Base-by-base conservation (phyloP, 495 filamentous ascomycete genomes). In the Chaetomidium leptoderma region DNA sequence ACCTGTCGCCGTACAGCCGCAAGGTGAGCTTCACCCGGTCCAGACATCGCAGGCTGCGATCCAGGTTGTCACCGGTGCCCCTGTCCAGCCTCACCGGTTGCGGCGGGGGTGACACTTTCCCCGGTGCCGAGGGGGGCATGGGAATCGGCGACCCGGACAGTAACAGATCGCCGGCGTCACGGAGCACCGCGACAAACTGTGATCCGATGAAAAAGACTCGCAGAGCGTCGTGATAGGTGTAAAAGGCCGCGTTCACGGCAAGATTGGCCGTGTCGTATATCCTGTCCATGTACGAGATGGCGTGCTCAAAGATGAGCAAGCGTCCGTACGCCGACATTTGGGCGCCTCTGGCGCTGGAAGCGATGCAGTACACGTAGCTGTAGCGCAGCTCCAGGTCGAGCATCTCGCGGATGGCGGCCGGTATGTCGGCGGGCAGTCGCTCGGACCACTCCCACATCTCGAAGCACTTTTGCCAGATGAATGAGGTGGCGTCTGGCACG, bases 351-450 rank as follows among this genome's bases (percentile, higher is more conserved):
- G 84, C 80, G 23, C 84, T 86, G 1, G 90, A 88, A 2, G 90
- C 89, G 9, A 95, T 75, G 54, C 90, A 85, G 69, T 93, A 88
- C 44, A 95, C 83, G 57, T 85, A 91, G 61, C 86, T 89, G 70
- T 93, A 97, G 11, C 91, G 78, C 53, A 90, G 70, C 70, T 97
- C 92, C 16, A 93, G 79, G 50, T 89, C 83, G 58, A 95, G 87
- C 57, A 89, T 80, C 35, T 86, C 80, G 14, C 82, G 79, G 60
- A 88, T 82, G 57, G 77, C 77, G 3, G 74, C 67, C 11, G 83
- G 79, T 6, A 85, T 76, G 21, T 77, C 73, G 35, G 74, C 72
- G 0, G 88, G 86, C 5, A 88, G 74, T 29, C 75, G 67, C 37
- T 86, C 79, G 29, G 76, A 78, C 88, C 89, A 91, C 55, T 83